These are phyloP conservation scores for Parasarocladium wereldwijsianum DNA, from an alignment of 2,329 filamentous ascomycete genomes.

Conservation along the genomic window DNA sequence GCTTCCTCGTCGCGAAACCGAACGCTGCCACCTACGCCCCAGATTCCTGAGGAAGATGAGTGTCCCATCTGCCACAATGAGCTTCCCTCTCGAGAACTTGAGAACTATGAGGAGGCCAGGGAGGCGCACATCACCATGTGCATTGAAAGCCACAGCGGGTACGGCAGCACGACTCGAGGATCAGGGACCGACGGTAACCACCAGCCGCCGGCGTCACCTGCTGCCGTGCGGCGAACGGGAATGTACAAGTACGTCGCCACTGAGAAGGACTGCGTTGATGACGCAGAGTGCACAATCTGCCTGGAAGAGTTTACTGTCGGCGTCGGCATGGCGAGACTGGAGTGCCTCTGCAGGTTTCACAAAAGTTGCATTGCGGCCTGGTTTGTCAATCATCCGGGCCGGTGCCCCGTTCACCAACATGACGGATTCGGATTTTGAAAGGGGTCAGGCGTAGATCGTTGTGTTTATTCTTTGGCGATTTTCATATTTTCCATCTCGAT, in stretches of 20 bases:
- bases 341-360: slow-evolving; percentile 54
- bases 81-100: slow-evolving; percentile 42
- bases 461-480: background rate
- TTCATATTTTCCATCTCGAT: too few species aligned
- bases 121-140: slow-evolving; percentile 45
- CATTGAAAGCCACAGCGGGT: slow-evolving; percentile 39
- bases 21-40: slow-evolving; percentile 27
- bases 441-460: slow-evolving; percentile 4
- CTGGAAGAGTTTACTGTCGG: slow-evolving; percentile 51
- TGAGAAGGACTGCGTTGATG: slow-evolving; percentile 54
- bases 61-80: slow-evolving; percentile 65
- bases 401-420: slow-evolving; percentile 53
- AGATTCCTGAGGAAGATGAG: slow-evolving; percentile 58
- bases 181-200: too few species aligned
- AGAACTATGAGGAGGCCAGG: slow-evolving; percentile 38
- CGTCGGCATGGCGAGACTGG: slow-evolving; percentile 47
- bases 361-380: slow-evolving; percentile 44
- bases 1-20: slow-evolving; percentile 23
- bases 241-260: slow-evolving; percentile 51
- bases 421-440: slow-evolving; percentile 37
- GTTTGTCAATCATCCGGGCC: slow-evolving; percentile 46
- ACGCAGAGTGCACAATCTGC: slow-evolving; percentile 54
- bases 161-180: too few species aligned
- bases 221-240: slow-evolving; percentile 31
- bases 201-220: slow-evolving; percentile 11